A percentile compares a stretch with the other conserved stretches of the same genome.
Evolutionary conservation across 371 early-diverging fungal genomes (phyloP).

Genomic region (Syncephalastrum monosporum): DNA sequence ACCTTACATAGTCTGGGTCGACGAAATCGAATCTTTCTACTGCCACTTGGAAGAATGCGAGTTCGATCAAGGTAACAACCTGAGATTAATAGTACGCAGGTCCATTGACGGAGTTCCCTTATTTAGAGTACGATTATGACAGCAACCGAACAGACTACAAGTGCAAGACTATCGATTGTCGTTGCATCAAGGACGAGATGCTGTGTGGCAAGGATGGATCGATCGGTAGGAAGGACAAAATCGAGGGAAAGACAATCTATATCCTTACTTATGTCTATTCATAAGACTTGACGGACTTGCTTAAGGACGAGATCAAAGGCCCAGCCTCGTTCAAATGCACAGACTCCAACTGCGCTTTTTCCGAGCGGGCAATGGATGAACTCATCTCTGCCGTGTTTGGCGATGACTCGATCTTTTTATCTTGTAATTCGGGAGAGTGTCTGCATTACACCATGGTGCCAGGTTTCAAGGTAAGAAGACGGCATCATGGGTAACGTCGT

Average conservation of each 20-base stretch:
- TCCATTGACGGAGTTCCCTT: not conserved
- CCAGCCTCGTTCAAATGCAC: constrained; percentile 73
- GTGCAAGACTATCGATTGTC: constrained; percentile 69
- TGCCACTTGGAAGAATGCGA: constrained; percentile 68
- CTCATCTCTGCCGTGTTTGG: constrained; percentile 73
- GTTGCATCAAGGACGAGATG: constrained; percentile 73
- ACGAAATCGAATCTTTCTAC: constrained; percentile 75
- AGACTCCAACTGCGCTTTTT: constrained; percentile 63
- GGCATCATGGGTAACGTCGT: no score
- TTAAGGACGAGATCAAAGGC: constrained; percentile 71
- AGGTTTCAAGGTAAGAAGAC: constrained; percentile 51
- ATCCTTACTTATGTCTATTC: not conserved
- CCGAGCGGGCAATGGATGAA: constrained; percentile 75
- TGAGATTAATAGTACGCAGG: not conserved
- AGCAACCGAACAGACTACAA: constrained; percentile 52
- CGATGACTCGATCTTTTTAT: constrained; percentile 70
- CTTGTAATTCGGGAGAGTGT: constrained; percentile 82
- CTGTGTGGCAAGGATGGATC: constrained; percentile 78
- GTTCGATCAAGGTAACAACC: constrained; percentile 52
- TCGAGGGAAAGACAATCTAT: not conserved
- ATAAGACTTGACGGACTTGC: constrained; percentile 66
- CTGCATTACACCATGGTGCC: constrained; percentile 87
- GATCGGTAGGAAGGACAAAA: constrained; percentile 49
- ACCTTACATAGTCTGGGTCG: constrained; percentile 66
- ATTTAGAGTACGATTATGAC: constrained; percentile 46